phyloP scores from a whole-genome alignment of 2,329 filamentous ascomycete genomes.

The Calonectria hongkongensis region DNA sequence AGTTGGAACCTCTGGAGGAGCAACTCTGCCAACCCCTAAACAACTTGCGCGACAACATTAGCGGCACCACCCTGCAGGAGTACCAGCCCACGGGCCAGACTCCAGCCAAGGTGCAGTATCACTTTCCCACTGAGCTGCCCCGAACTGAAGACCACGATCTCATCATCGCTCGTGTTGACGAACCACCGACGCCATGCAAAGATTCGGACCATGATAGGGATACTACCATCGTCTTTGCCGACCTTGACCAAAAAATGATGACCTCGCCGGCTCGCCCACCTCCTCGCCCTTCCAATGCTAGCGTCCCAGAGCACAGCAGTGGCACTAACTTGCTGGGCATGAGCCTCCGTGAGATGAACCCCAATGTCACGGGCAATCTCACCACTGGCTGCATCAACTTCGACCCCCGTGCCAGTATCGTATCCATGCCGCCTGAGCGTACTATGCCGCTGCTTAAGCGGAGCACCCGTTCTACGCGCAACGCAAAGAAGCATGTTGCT shows the following conservation, averaged over 20 bases:
- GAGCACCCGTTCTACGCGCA: slow-evolving; percentile 60
- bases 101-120: slow-evolving; percentile 86
- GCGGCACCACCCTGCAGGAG: slow-evolving; percentile 80
- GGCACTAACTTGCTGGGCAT: slow-evolving; percentile 58
- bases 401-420: slow-evolving; percentile 65
- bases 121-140: slow-evolving; percentile 87
- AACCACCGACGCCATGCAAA: slow-evolving; percentile 50
- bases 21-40: slow-evolving; percentile 81
- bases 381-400: slow-evolving; percentile 62
- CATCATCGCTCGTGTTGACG: slow-evolving; percentile 65
- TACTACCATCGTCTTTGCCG: slow-evolving; percentile 65
- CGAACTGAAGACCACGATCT: slow-evolving; percentile 75
- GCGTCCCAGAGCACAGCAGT: slow-evolving; percentile 54
- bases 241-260: slow-evolving; percentile 57
- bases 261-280: slow-evolving; percentile 58
- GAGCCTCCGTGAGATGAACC: slow-evolving; percentile 75
- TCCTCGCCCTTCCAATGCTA: slow-evolving; percentile 54
- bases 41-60: slow-evolving; percentile 82
- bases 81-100: slow-evolving; percentile 91
- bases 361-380: slow-evolving; percentile 67
- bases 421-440: slow-evolving; percentile 64
- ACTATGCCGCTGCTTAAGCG: slow-evolving; percentile 70
- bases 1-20: slow-evolving; percentile 76
- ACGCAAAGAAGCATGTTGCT: slow-evolving; percentile 58
- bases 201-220: slow-evolving; percentile 59